These are phyloP conservation scores for Neonothopanus nambi DNA, from an alignment of 1,284 basidiomycete species.

Conservation along the genomic window DNA sequence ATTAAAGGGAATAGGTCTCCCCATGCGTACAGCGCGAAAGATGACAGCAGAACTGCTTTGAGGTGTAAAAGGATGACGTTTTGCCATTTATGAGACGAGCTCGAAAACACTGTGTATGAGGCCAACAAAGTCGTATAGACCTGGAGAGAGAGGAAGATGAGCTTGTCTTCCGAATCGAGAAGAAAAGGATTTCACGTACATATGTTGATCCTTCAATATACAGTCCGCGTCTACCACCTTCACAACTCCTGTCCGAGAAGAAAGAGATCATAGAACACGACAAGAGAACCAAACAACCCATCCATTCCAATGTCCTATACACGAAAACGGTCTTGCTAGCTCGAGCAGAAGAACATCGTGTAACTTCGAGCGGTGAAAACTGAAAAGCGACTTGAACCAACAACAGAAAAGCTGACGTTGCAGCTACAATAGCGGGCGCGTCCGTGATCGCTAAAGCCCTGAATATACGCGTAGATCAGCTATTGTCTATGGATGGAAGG, in stretches of 20 bases:
- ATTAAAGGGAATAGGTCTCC: slow-evolving; percentile 66
- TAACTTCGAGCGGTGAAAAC: too few relatives aligned
- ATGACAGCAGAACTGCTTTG: slow-evolving; percentile 35
- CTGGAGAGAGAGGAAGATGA: neutral
- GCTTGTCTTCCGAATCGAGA: neutral
- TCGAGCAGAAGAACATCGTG: too few relatives aligned
- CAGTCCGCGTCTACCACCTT: neutral
- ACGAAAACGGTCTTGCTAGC: too few relatives aligned
- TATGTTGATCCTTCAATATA: neutral
- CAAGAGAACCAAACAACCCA: slow-evolving; percentile 4
- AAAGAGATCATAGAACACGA: neutral
- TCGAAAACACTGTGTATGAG: neutral
- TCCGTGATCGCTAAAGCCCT: too few relatives aligned
- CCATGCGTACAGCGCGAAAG: slow-evolving; percentile 50
- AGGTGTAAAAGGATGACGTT: slow-evolving; percentile 26
- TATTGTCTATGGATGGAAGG: too few relatives aligned
- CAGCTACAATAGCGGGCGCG: too few relatives aligned
- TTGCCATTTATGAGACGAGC: slow-evolving; percentile 1
- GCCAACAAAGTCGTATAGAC: neutral
- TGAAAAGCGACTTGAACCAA: too few relatives aligned
- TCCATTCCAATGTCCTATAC: too few relatives aligned
- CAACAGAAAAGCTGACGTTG: too few relatives aligned
- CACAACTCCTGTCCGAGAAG: neutral
- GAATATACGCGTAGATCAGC: too few relatives aligned
- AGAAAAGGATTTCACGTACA: neutral